Evolutionary conservation across 1,284 basidiomycete species (phyloP).

Genomic region (Ustilago hordei): DNA sequence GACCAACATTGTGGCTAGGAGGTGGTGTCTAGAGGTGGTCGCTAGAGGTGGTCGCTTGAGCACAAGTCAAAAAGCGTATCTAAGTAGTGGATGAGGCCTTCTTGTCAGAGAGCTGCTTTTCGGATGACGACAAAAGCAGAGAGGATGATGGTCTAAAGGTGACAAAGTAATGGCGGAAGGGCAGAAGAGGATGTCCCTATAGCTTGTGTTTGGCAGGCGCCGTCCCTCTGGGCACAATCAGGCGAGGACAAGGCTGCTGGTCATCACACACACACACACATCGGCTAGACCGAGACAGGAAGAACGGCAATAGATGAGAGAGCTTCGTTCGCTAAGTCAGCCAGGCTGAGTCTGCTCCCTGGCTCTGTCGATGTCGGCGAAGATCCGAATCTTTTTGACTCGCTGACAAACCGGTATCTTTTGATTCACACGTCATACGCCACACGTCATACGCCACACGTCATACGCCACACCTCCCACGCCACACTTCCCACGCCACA

Average conservation of each 20-base stretch:
- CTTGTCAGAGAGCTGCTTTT: not conserved
- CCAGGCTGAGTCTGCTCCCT: not conserved
- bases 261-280: not conserved
- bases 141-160: not conserved
- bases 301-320: not conserved
- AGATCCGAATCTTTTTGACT: not conserved
- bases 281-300: conserved; percentile 10
- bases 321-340: not conserved
- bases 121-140: not conserved
- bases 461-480: conserved; percentile 1
- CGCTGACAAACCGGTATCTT: conserved; percentile 15
- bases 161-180: not conserved
- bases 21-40: not conserved
- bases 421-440: conserved; percentile 12
- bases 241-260: not conserved
- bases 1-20: conserved; percentile 16
- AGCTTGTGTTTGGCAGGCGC: not conserved
- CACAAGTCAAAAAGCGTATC: too few species aligned
- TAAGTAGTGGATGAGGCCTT: not conserved
- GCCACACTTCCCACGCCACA: conserved; percentile 5
- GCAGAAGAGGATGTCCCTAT: not conserved
- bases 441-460: not conserved
- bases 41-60: too few species aligned
- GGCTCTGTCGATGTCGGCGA: not conserved
- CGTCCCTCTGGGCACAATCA: not conserved